Base-by-base conservation (phyloP, 176 grass and related monocot species). In the Carex cristatella region DNA sequence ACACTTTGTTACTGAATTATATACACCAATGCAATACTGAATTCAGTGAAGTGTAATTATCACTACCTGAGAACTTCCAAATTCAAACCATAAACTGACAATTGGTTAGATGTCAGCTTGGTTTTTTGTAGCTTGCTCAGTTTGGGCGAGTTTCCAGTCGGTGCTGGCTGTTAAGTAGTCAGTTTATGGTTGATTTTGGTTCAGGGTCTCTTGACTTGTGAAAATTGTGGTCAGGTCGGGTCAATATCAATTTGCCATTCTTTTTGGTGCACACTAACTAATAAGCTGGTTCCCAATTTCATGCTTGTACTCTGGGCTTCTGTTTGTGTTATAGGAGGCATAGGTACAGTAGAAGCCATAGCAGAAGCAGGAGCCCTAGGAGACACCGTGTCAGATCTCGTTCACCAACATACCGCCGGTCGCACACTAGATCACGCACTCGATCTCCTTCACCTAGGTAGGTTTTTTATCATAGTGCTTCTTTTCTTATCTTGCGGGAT, bases 371-470 rank as follows among this genome's bases (percentile, higher is more conserved):
- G 69, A 87, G 91, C 67, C 93, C 93, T 51, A 87, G 86, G 80
- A 87, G 88, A 64, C 77, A 91, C 31, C 84, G 12, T 30, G 86
- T 81, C 23, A 84, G 75, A 64, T 88, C 91, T n/a, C 84, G n/a
- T 46, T 90, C 92, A 9, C 69, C 37, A 10, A 9, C 53, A 18
- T 30, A 55, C 7, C 74, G 14, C 51, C 27, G 13, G 67, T 95
- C 93, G 37, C 61, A 53, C 12, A 83, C 61, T 30, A 69, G 61
- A 2, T 98, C 95, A 63, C 55, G 9, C 37, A 81, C 58, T 23
- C 89, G 89, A 30, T 98, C 93, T 79, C 80, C 11, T 57, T 95
- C 95, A 70, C 93, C 93, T 75, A 92, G 93, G 91, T 44, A 42
- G 11, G 83, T 76, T 12, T 35, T 23, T 33, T 42, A 65, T 16